Evolutionary conservation across 2,329 filamentous ascomycete genomes (phyloP).

Genomic region (Sphaerulina vaccinii): DNA sequence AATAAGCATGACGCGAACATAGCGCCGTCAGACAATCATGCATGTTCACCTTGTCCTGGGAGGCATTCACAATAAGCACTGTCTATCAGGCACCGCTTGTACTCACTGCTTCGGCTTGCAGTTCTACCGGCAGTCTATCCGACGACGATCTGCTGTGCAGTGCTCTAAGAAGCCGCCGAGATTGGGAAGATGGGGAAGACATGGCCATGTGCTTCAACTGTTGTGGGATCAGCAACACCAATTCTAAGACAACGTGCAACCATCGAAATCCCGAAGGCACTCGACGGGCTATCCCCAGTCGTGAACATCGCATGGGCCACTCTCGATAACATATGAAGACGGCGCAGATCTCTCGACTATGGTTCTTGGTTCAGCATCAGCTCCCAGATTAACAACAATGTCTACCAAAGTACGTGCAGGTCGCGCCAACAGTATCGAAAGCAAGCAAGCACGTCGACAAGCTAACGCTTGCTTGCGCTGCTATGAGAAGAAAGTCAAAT

Average conservation of each 20-base stretch:
- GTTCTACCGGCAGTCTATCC: neutral
- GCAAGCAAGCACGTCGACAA: slow-evolving; percentile 11
- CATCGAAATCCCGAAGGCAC: slow-evolving; percentile 1
- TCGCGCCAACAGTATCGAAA: slow-evolving; percentile 5
- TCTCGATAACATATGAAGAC: slow-evolving; percentile 6
- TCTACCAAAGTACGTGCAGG: slow-evolving; percentile 3
- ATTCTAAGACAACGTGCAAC: slow-evolving; percentile 10
- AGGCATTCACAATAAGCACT: slow-evolving; percentile 2
- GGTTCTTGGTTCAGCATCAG: neutral
- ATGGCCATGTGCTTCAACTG: slow-evolving; percentile 1
- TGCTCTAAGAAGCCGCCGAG: slow-evolving; percentile 4
- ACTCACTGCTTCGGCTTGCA: neutral
- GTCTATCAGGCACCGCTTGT: neutral
- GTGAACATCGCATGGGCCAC: slow-evolving; percentile 4
- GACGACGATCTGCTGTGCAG: neutral
- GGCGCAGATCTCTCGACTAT: neutral
- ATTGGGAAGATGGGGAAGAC: slow-evolving; percentile 9
- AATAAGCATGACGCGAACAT: slow-evolving; percentile 6
- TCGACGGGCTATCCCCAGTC: neutral
- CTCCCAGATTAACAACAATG: slow-evolving; percentile 1
- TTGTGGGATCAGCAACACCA: slow-evolving; percentile 4
- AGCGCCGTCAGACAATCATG: slow-evolving; percentile 2
- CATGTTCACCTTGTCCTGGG: neutral
- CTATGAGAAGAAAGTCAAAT: slow-evolving; percentile 18
- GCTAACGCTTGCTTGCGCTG: slow-evolving; percentile 14